A percentile compares a stretch with the other conserved stretches of the same genome.
Evolutionary conservation across 2,329 filamentous ascomycete genomes (phyloP).

Genomic region (Hypoxylon sp.): DNA sequence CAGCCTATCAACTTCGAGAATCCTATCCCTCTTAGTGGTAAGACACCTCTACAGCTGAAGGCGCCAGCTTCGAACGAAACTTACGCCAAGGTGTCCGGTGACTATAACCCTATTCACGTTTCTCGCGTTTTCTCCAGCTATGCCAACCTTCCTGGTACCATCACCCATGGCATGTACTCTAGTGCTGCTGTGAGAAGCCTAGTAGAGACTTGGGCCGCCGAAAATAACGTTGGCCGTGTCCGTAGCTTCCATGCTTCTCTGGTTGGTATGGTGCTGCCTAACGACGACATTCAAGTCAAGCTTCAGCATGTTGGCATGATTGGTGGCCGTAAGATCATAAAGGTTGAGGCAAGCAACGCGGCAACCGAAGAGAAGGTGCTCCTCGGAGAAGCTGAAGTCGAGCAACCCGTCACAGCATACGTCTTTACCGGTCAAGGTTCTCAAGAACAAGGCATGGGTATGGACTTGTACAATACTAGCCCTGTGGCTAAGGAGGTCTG

Average conservation of each 20-base stretch:
- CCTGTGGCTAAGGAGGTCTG: slow-evolving; percentile 96
- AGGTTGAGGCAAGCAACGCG: slow-evolving; percentile 95
- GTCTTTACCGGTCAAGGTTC: slow-evolving; percentile 99
- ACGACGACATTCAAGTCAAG: slow-evolving; percentile 94
- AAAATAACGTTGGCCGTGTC: slow-evolving; percentile 97
- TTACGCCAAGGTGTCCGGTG: slow-evolving; percentile 96
- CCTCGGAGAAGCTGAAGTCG: slow-evolving; percentile 94
- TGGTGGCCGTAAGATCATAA: slow-evolving; percentile 98
- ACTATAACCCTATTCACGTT: slow-evolving; percentile 99
- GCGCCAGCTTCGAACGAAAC: slow-evolving; percentile 97
- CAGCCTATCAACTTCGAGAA: slow-evolving; percentile 98
- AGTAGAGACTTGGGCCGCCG: slow-evolving; percentile 98
- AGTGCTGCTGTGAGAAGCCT: slow-evolving; percentile 95
- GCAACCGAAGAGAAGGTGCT: slow-evolving; percentile 97
- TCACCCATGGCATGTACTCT: slow-evolving; percentile 99
- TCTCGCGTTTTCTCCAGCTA: slow-evolving; percentile 97
- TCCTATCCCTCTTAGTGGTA: slow-evolving; percentile 93
- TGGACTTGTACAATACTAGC: slow-evolving; percentile 97
- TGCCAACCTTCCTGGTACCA: slow-evolving; percentile 94
- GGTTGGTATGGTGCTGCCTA: slow-evolving; percentile 98
- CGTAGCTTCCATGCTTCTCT: slow-evolving; percentile 96
- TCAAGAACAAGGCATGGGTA: slow-evolving; percentile 99
- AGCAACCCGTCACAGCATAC: slow-evolving; percentile 96
- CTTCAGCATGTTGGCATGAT: slow-evolving; percentile 98
- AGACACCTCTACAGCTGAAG: slow-evolving; percentile 87